These are phyloP conservation scores for Hansenula sp. DNA, from an alignment of 1,139 yeast genomes.

Conservation along the genomic window DNA sequence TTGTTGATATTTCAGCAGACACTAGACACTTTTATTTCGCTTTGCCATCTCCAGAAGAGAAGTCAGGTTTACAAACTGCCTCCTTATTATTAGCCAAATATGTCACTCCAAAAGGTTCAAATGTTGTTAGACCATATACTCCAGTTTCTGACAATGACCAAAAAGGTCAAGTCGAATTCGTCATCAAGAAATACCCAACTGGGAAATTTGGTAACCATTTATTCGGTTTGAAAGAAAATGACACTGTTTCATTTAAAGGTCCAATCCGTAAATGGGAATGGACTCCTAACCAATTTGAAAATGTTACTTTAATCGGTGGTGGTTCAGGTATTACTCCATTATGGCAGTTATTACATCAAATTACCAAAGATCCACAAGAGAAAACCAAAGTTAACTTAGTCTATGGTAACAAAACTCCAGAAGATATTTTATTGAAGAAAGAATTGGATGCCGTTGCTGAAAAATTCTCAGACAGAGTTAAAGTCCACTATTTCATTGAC, in stretches of 20 bases:
- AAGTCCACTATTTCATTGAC: slow-evolving; percentile 78
- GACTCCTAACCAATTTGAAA: slow-evolving; percentile 79
- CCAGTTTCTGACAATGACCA: slow-evolving; percentile 73
- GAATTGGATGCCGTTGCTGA: slow-evolving; percentile 68
- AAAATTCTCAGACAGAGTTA: slow-evolving; percentile 71
- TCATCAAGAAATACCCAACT: slow-evolving; percentile 76
- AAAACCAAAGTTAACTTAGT: slow-evolving; percentile 78
- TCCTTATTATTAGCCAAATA: slow-evolving; percentile 79
- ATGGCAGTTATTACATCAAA: slow-evolving; percentile 75
- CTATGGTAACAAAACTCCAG: slow-evolving; percentile 75
- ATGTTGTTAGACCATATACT: slow-evolving; percentile 95
- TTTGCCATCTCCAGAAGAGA: slow-evolving; percentile 63
- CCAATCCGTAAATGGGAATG: slow-evolving; percentile 92
- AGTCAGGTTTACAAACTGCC: slow-evolving; percentile 78
- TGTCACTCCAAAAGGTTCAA: slow-evolving; percentile 79
- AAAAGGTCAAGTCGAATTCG: slow-evolving; percentile 73
- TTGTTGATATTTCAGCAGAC: slow-evolving; percentile 56
- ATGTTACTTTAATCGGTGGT: slow-evolving; percentile 86
- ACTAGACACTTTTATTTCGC: slow-evolving; percentile 66
- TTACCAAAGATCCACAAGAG: slow-evolving; percentile 71
- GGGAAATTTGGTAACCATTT: slow-evolving; percentile 86
- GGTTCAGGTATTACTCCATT: slow-evolving; percentile 97
- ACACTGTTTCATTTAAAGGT: slow-evolving; percentile 88
- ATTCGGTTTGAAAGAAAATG: slow-evolving; percentile 67
- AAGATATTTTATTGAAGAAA: slow-evolving; percentile 72